Conservation (phyloP, 2,329 filamentous ascomycete genomes). For the Diaporthe batatas region DNA sequence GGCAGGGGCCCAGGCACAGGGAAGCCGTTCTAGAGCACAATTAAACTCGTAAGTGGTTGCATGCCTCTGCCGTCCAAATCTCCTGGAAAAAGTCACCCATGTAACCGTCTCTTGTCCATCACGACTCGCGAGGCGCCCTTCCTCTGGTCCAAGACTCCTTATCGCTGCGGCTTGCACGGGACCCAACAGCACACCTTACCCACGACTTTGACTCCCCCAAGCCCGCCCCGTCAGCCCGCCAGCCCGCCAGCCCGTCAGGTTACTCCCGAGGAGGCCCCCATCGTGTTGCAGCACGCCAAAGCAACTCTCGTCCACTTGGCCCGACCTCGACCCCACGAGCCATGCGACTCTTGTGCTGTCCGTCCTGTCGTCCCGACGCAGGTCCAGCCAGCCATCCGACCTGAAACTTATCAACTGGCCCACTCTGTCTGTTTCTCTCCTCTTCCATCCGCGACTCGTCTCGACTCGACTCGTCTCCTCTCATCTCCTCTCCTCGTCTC, state of each 20-base stretch:
- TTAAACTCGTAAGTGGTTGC: constrained; percentile 36
- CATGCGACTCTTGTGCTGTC: constrained; percentile 23
- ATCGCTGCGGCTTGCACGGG: background rate
- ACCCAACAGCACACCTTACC: constrained; percentile 29
- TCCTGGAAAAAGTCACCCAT: constrained; percentile 26
- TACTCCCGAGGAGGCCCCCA: constrained; percentile 23
- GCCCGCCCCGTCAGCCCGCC: background rate
- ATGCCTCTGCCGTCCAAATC: constrained; percentile 28
- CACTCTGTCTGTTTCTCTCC: background rate
- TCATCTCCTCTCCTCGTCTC: background rate
- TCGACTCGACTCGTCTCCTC: background rate
- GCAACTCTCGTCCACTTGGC: constrained; percentile 10
- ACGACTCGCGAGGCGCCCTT: constrained; percentile 17
- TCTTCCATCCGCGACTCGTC: background rate
- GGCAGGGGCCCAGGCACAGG: no score
- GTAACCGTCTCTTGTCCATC: constrained; percentile 13
- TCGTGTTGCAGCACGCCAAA: constrained; percentile 28
- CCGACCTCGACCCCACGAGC: constrained; percentile 15
- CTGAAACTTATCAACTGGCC: background rate
- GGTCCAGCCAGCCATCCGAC: constrained; percentile 18
- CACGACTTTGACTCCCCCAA: constrained; percentile 11
- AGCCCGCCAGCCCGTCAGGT: constrained; percentile 5
- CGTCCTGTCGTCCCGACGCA: background rate
- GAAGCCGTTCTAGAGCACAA: constrained; percentile 18
- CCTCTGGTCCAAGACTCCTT: background rate